Base-by-base conservation (phyloP, 495 filamentous ascomycete species). In the Physcia stellaris region DNA sequence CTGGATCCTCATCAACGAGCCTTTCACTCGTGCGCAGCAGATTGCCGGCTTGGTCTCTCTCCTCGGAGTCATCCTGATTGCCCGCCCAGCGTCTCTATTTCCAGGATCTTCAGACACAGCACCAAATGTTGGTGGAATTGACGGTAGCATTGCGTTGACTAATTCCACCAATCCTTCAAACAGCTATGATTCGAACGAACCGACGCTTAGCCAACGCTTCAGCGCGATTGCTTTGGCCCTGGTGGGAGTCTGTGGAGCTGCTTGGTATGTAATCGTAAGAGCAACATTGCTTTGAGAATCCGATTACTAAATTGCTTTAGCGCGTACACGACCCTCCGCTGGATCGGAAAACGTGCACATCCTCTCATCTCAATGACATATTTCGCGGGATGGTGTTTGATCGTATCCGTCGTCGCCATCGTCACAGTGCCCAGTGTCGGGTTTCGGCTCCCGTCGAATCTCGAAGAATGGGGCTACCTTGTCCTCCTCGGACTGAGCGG, bases 311-410 rank as follows among this genome's bases (percentile, higher is more conserved):
- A n/a, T n/a, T n/a, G n/a, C n/a, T n/a, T n/a, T n/a, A 70, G 71
- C 2, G 85, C 86, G 7, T 87, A 77, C 54, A 86, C 84, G 0
- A 70, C 77, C 0, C 83, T 96, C 39, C 73, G 85, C 16, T 80
- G 78, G 66, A 94, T 95, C 36, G 88, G 88, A 2, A 70, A 72
- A 37, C 72, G 85, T 4, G 80, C 84, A 0, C 88, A 95, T 50
- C 75, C 87, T 1, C 64, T 96, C 12, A 75, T 94, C 37, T 78
- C 71, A 10, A 85, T 95, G 16, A 88, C 80, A 32, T 95, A 93
- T 54, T 94, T 95, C 47, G 75, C 79, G 5, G 58, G 62, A 0
- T 80, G 71, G 61, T 80, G 74, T 42, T 78, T 75, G 0, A 40
- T 87, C 1, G 75, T 94, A 33, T 73, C 74, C 28, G 57, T 63